These are phyloP conservation scores for Talaromyces funiculosus DNA, from an alignment of 2,329 filamentous ascomycete species.

Conservation along the genomic window DNA sequence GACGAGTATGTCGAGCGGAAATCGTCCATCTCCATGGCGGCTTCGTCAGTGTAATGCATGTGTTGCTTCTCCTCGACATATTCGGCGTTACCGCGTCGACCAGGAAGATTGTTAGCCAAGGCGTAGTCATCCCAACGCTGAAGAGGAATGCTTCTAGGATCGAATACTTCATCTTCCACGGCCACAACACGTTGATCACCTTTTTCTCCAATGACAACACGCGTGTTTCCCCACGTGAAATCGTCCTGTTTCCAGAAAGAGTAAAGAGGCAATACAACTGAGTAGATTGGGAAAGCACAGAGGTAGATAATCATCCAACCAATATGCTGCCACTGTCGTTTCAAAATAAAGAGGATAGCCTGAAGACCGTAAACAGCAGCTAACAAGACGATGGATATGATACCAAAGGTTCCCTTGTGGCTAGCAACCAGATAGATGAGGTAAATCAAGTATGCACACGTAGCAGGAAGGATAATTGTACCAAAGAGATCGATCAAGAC, in stretches of 20 bases:
- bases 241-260: constrained; percentile 99
- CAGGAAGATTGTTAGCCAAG: constrained; percentile 75
- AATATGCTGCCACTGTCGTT: constrained; percentile 95
- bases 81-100: constrained; percentile 67
- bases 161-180: constrained; percentile 75
- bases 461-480: constrained; percentile 86
- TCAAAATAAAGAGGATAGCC: constrained; percentile 91
- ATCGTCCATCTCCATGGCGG: constrained; percentile 90
- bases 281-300: constrained; percentile 90
- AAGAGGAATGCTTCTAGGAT: constrained; percentile 86
- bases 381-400: constrained; percentile 83
- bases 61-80: constrained; percentile 58
- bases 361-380: constrained; percentile 92
- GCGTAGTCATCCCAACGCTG: constrained; percentile 99
- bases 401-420: constrained; percentile 67
- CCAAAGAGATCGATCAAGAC: constrained; percentile 92
- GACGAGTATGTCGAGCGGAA: constrained; percentile 96
- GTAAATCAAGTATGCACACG: constrained; percentile 78
- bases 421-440: constrained; percentile 75
- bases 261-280: constrained; percentile 84
- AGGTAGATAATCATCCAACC: constrained; percentile 99
- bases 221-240: constrained; percentile 97
- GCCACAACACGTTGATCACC: constrained; percentile 86
- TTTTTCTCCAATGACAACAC: constrained; percentile 92
- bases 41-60: constrained; percentile 64